Percentiles rank a stretch among this genome's conserved stretches.
Conservation (phyloP, 306 rosid genomes). For the Glycine soja region DNA sequence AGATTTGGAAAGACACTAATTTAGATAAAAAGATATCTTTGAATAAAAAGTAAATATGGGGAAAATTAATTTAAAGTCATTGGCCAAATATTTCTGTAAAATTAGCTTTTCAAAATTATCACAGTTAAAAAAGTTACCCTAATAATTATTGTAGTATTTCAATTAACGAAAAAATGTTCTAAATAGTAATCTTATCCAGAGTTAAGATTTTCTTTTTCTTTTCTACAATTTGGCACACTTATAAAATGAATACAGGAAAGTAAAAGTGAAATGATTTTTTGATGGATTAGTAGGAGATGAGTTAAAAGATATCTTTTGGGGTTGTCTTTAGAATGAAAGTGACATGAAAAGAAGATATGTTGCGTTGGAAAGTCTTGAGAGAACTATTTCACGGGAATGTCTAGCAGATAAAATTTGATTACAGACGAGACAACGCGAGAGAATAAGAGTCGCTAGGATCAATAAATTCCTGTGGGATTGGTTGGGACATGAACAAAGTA, state of each 20-base stretch:
- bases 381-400: conserved; percentile 35
- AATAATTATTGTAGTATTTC: no score
- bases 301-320: conserved; percentile 26
- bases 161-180: no score
- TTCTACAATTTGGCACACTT: no score
- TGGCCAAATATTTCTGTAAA: no score
- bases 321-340: not conserved
- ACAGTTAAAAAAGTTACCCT: no score
- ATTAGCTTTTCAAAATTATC: no score
- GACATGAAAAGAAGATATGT: conserved; percentile 18
- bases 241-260: not conserved
- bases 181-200: no score
- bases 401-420: conserved; percentile 9
- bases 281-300: not conserved
- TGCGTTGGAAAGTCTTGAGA: conserved; percentile 18
- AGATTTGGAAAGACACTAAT: no score
- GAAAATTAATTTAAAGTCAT: no score
- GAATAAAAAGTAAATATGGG: no score
- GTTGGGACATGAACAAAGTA: conserved; percentile 24
- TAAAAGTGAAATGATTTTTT: not conserved
- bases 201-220: no score
- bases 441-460: conserved; percentile 20
- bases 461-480: conserved; percentile 30
- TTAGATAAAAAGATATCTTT: no score
- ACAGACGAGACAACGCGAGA: conserved; percentile 9